These are phyloP conservation scores for Colletotrichum sidae DNA, from an alignment of 2,329 filamentous ascomycete genomes.

Conservation along the genomic window DNA sequence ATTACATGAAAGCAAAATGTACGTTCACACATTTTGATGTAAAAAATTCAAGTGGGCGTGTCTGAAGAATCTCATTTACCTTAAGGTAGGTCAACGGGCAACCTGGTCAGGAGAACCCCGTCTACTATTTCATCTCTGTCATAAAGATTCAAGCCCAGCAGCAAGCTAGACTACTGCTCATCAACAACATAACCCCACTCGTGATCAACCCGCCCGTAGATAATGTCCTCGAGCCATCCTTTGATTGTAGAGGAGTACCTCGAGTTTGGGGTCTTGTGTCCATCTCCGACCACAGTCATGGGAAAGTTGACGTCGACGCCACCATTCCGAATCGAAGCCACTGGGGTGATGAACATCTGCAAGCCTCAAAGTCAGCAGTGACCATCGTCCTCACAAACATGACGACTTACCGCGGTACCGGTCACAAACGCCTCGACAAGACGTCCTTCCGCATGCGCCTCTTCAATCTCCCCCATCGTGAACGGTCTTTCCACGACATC, in stretches of 20 bases:
- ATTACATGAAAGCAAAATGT: too few species aligned
- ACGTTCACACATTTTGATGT: too few species aligned
- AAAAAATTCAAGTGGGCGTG: too few species aligned
- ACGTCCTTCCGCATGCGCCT: slow-evolving; percentile 79
- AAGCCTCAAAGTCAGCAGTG: slow-evolving; percentile 37
- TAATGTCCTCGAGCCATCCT: slow-evolving; percentile 76
- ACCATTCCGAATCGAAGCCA: slow-evolving; percentile 75
- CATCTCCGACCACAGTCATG: slow-evolving; percentile 59
- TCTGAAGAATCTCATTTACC: too few species aligned
- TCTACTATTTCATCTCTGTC: too few species aligned
- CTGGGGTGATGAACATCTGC: slow-evolving; percentile 77
- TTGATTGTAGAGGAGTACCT: slow-evolving; percentile 71
- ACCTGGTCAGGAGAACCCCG: too few species aligned
- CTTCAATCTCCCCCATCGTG: slow-evolving; percentile 82
- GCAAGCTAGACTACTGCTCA: slow-evolving; percentile 55
- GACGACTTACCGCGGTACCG: slow-evolving; percentile 80
- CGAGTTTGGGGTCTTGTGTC: slow-evolving; percentile 4
- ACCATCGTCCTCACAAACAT: not conserved
- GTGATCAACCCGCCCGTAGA: slow-evolving; percentile 77
- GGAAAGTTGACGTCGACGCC: slow-evolving; percentile 72
- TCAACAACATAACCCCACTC: slow-evolving; percentile 76
- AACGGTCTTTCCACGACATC: slow-evolving; percentile 82
- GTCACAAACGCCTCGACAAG: slow-evolving; percentile 87
- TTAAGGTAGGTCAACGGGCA: too few species aligned
- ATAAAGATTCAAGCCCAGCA: too few species aligned